Percentiles rank a stretch among this genome's conserved stretches.
Conservation (phyloP, 2,329 filamentous ascomycete genomes). For the Pyrenophora tritici-repentis region DNA sequence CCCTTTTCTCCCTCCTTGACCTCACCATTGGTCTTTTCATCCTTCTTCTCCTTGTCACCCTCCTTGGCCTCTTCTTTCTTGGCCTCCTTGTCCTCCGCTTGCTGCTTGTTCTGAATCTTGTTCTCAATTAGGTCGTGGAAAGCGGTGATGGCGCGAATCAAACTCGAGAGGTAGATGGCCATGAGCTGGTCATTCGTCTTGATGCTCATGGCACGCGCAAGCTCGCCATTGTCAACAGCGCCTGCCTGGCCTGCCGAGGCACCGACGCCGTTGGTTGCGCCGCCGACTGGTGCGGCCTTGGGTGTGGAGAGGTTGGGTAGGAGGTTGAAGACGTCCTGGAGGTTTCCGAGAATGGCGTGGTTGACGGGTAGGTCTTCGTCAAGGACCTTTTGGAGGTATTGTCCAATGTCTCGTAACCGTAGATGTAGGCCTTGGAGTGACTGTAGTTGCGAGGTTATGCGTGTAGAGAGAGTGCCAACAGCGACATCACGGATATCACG, state of each 20-base stretch:
- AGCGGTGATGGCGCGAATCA: slow-evolving; percentile 96
- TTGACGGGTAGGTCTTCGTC: slow-evolving; percentile 93
- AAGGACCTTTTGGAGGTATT: slow-evolving; percentile 94
- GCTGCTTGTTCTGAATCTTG: slow-evolving; percentile 98
- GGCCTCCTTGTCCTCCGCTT: slow-evolving; percentile 90
- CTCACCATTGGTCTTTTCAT: slow-evolving; percentile 59
- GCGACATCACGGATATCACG: slow-evolving; percentile 98
- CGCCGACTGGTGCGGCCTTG: slow-evolving; percentile 60
- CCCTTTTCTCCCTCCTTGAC: slow-evolving; percentile 59
- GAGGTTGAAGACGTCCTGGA: slow-evolving; percentile 99
- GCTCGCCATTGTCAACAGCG: slow-evolving; percentile 72
- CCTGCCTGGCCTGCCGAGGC: slow-evolving; percentile 52
- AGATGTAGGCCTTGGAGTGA: slow-evolving; percentile 95
- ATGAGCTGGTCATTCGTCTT: slow-evolving; percentile 99
- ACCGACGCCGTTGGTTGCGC: slow-evolving; percentile 55
- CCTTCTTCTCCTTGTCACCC: slow-evolving; percentile 67
- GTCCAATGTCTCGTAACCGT: slow-evolving; percentile 90
- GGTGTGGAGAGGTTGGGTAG: slow-evolving; percentile 93
- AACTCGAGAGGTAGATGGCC: slow-evolving; percentile 94
- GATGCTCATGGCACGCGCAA: slow-evolving; percentile 95
- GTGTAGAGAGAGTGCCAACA: slow-evolving; percentile 92
- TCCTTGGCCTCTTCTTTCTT: slow-evolving; percentile 65
- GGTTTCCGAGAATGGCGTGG: slow-evolving; percentile 93
- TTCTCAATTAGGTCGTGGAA: slow-evolving; percentile 99
- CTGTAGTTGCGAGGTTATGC: slow-evolving; percentile 96